Conservation (phyloP, 2,329 filamentous ascomycete genomes). For the Penicillium frequentans region DNA sequence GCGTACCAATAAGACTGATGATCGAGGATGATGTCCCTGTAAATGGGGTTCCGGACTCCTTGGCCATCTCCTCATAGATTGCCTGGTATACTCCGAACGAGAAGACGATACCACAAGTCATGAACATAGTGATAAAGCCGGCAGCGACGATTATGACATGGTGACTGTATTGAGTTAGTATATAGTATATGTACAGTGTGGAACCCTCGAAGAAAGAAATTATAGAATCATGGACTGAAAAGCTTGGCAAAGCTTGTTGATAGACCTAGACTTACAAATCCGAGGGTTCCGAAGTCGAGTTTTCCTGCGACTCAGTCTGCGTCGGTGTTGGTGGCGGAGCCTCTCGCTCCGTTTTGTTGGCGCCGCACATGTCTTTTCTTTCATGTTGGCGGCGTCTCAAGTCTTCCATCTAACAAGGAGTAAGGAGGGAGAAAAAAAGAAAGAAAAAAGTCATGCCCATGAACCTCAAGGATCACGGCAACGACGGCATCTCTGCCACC, state of each 20-base stretch:
- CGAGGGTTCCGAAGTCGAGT: slow-evolving; percentile 7
- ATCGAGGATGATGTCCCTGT: slow-evolving; percentile 33
- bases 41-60: slow-evolving; percentile 32
- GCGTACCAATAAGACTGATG: slow-evolving; percentile 42
- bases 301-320: slow-evolving; percentile 1
- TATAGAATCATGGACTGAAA: background rate
- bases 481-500: slow-evolving; percentile 1
- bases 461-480: background rate
- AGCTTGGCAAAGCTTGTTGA: slow-evolving; percentile 4
- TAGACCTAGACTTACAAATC: slow-evolving; percentile 8
- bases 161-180: slow-evolving; percentile 3
- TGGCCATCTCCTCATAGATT: slow-evolving; percentile 39
- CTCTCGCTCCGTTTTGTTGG: background rate
- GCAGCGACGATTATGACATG: slow-evolving; percentile 20
- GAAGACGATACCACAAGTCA: slow-evolving; percentile 41
- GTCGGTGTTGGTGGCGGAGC: background rate
- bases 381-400: background rate
- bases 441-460: background rate
- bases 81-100: slow-evolving; percentile 45
- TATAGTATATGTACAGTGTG: background rate
- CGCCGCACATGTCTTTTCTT: background rate
- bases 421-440: background rate
- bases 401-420: background rate
- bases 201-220: background rate
- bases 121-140: slow-evolving; percentile 35